Evolutionary conservation across 1,284 basidiomycete species (phyloP).

Genomic region (Amylostereum areolatum): DNA sequence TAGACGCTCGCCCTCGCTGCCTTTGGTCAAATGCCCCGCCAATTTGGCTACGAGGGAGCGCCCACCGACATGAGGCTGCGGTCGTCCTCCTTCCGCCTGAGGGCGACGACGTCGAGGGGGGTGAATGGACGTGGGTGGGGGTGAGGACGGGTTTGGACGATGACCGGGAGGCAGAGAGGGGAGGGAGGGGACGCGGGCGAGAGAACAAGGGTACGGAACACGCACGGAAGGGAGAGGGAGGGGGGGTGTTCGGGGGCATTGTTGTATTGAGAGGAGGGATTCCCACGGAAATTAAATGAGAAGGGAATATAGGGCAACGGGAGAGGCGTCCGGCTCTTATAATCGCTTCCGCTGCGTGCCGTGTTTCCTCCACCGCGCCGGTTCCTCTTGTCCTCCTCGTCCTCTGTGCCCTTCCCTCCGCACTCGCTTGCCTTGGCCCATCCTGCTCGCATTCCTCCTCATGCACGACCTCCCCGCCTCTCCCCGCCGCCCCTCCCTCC

Average conservation of each 20-base stretch:
- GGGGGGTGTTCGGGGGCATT: too few relatives aligned
- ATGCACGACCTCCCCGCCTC: constrained; percentile 30
- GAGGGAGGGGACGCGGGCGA: not conserved
- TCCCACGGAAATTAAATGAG: too few relatives aligned
- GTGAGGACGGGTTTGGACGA: constrained; percentile 1
- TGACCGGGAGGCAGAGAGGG: not conserved
- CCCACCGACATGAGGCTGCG: not conserved
- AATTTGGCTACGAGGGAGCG: not conserved
- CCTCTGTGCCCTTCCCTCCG: constrained; percentile 7
- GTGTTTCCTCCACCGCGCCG: too few relatives aligned
- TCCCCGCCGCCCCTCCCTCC: constrained; percentile 29
- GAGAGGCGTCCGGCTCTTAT: too few relatives aligned
- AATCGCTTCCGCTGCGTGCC: too few relatives aligned
- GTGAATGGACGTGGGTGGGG: not conserved
- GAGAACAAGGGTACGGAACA: too few relatives aligned
- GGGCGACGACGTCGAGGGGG: not conserved
- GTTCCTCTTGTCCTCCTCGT: too few relatives aligned
- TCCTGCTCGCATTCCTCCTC: constrained; percentile 7
- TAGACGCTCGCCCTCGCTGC: not conserved
- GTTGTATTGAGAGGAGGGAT: too few relatives aligned
- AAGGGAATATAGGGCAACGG: too few relatives aligned
- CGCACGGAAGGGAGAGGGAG: too few relatives aligned
- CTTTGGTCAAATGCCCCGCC: not conserved
- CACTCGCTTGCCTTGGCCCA: constrained; percentile 7
- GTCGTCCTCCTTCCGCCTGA: too few relatives aligned